Base-by-base conservation (phyloP, 192 early-diverging fungal species). In the Rhizophagus clarus region DNA sequence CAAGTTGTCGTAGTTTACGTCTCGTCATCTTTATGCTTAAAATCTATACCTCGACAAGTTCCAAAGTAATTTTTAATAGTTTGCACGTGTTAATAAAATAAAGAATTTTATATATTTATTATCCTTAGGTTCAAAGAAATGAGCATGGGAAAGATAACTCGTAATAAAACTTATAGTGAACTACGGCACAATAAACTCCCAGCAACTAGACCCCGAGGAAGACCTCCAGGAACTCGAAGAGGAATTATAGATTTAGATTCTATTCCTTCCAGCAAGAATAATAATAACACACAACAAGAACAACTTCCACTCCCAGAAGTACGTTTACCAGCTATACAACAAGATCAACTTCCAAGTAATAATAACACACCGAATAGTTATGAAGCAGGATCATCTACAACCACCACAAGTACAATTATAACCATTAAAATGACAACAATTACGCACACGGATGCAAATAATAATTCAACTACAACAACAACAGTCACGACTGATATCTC, bases 361-460 rank as follows among this genome's bases (percentile, higher is more conserved):
- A 56, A 56, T 56, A 20, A 22, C 6, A 22, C 20, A 56, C 26
- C 37, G 31, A n/a, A 1, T 20, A 70, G 31, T 70, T 37, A 11
- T 10, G 32, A 34, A 37, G 29, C 68, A 22, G 68, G 68, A 42
- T 70, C 68, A 12, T 70, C 68, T 34, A 70, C 68, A 7, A 70
- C 68, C 20, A 70, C 68, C 5, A 70, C 68, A n/a, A 70, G 68
- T 70, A 70, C 68, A 42, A 42, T 70, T n/a, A 70, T 70, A 17
- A 70, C 68, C 2, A 70, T 70, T 9, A 70, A 70, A 40, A 70
- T 70, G 68, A 70, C 68, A 22, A 70, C 68, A 40, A 42, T 70
- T 40, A 70, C 68, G 22, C 68, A 70, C 15, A 70, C 68, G 8
- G 68, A 70, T 70, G 68, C 68, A 22, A 37, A 42, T 42, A 70